Conservation (phyloP, 2,329 filamentous ascomycete species). For the Aureobasidium sp. region DNA sequence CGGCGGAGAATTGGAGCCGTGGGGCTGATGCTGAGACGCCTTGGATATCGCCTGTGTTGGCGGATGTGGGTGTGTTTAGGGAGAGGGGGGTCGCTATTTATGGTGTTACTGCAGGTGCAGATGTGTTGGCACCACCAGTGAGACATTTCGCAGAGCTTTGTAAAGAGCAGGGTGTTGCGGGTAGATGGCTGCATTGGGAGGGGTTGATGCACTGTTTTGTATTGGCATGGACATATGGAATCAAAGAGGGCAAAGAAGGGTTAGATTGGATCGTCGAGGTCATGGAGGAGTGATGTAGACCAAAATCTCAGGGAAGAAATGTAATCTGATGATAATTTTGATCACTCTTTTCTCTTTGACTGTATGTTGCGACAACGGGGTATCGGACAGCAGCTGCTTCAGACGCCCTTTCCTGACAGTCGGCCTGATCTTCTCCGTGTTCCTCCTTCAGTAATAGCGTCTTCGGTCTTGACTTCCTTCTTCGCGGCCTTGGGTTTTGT, state of each 20-base stretch:
- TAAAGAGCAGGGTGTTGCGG: conserved; percentile 37
- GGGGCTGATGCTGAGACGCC: conserved; percentile 39
- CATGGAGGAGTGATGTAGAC: conserved; percentile 16
- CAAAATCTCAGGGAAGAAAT: neutral
- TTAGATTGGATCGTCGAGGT: conserved; percentile 41
- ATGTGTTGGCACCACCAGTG: conserved; percentile 49
- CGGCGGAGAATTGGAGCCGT: conserved; percentile 38
- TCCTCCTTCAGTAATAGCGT: neutral
- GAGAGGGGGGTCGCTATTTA: conserved; percentile 42
- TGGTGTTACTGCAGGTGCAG: conserved; percentile 46
- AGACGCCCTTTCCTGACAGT: neutral
- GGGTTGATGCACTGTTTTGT: conserved; percentile 56
- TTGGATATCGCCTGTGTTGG: conserved; percentile 42
- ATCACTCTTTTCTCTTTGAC: neutral
- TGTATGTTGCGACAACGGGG: neutral
- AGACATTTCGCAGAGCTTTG: conserved; percentile 43
- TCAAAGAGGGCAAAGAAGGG: conserved; percentile 42
- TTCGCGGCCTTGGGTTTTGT: neutral
- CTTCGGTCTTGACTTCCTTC: conserved; percentile 46
- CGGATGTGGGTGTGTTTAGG: conserved; percentile 35
- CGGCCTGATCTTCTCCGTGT: conserved; percentile 6
- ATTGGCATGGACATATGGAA: conserved; percentile 42
- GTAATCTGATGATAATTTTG: neutral
- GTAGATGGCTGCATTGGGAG: conserved; percentile 54
- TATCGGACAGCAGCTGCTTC: neutral